Evolutionary conservation across 129 eudicot species (phyloP), one percentile per base, ranked within the genome.

Genomic region (Smallanthus sonchifolius): DNA sequence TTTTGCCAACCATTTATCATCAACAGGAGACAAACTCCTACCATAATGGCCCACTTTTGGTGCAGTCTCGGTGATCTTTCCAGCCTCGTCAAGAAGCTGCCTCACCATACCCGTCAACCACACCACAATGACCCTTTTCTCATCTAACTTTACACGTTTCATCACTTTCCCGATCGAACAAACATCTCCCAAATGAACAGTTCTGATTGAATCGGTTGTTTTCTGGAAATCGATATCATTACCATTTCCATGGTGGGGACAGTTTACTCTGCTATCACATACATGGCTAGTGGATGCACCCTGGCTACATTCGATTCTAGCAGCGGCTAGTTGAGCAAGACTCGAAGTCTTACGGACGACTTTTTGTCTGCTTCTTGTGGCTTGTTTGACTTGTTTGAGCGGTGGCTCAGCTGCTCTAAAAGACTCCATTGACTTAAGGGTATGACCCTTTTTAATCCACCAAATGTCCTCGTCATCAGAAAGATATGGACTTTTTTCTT

Each of bases 221-320:
- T 82, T 95, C 5, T 79, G 52, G 63, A 65, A 75, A 11, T 85
- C 96, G 10, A 66, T 82, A n/a, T 91, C 99, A 9, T 30, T 60
- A 60, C 66, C 39, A 34, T 30, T 77, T 71, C 81, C 55, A 57
- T 95, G 99, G 74, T 91, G 93, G 10, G 97, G 92, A 79, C 99
- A 95, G 63, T 65, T 81, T 52, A 87, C 79, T 80, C 73, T 83
- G 70, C 79, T 95, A 71, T 95, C 99, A 84, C 99, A 95, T 55
- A 88, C 90, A 56, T 95, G 99, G 83, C 99, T 95, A n/a, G 97
- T 95, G 28, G 99, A 95, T 64, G 99, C 99, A 59, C 99, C 97
- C 64, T 91, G 96, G 66, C 99, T 95, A 75, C 96, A 85, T 79
- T 95, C 99, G 38, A 95, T 91, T 65, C 99, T 81, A 5, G 99